Base-by-base conservation (phyloP, 2,329 filamentous ascomycete genomes). In the Xylariaceae sp. region DNA sequence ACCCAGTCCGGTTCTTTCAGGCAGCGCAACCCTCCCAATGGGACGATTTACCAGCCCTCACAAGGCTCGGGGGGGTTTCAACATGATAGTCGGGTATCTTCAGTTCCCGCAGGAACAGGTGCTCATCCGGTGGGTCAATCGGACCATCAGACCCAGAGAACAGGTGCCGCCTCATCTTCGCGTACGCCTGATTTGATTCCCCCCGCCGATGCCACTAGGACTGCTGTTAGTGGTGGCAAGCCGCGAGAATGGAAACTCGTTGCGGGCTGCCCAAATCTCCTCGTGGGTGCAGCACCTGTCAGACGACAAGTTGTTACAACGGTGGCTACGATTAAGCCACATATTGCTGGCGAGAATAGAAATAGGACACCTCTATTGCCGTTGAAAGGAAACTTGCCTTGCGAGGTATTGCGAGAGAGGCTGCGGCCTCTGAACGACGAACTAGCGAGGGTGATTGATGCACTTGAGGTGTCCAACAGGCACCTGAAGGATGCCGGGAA, bases 311-410 rank as follows among this genome's bases (percentile, higher is more conserved):
- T 57, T 32, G 46, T 60, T 27, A 43, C 45, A 3, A 54, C 48
- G 45, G 53, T 52, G 0, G 37, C 52, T 2, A 50, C 47, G 26
- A 54, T 59, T 5, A 60, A 60, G 34, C 56, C 54, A 26, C 52
- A 57, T 19, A 51, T 60, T 41, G 58, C 58, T 46, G 58, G 58
- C 2, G 54, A 59, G 26, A 59, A 56, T 44, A 39, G 50, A 32
- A 60, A 60, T 47, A 44, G 54, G 12, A 55, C 53, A 6, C 51
- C 32, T 40, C 40, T 60, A 1, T 54, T 60, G 0, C 51, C 56
- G 32, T 35, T 55, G 5, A 37, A 50, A 27, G 47, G 51, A 4
- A 19, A 47, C 41, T 37, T 60, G 19, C 58, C 58, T 1, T 60
- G 54, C 46, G 58, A 60, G 40, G 34, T 54, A 27, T 54, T 59